A percentile compares a stretch with the other conserved stretches of the same genome.
Conservation (phyloP, 371 early-diverging fungal species). For the Chytridium lagenaria region DNA sequence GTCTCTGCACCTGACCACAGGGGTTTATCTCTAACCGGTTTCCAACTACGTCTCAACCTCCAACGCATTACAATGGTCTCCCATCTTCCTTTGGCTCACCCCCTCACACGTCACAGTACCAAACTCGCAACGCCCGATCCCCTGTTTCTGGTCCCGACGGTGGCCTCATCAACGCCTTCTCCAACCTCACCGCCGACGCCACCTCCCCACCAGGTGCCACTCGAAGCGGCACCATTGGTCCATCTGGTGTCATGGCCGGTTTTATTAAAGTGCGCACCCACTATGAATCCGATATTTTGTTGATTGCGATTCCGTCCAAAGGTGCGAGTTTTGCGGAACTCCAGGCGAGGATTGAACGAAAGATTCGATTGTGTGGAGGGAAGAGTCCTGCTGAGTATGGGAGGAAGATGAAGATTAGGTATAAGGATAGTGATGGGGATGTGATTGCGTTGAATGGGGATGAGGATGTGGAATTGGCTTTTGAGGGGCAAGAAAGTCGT, state of each 20-base stretch:
- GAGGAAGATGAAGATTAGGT: conserved; percentile 71
- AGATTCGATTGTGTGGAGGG: conserved; percentile 78
- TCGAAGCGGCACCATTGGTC: background rate
- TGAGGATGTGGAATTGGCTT: conserved; percentile 91
- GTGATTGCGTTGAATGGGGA: conserved; percentile 83
- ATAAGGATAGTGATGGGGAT: conserved; percentile 93
- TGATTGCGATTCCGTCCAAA: conserved; percentile 74
- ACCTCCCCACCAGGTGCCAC: conserved; percentile 16
- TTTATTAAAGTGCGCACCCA: conserved; percentile 83
- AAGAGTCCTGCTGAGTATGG: conserved; percentile 37
- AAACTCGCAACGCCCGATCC: no score
- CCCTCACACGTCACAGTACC: background rate
- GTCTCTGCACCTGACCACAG: background rate
- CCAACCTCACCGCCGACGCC: background rate
- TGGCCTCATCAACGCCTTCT: background rate
- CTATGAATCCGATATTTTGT: conserved; percentile 83
- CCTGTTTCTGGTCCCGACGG: no score
- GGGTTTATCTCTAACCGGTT: background rate
- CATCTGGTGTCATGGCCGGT: background rate
- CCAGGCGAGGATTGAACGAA: conserved; percentile 80
- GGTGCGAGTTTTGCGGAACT: conserved; percentile 76
- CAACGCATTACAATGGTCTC: background rate
- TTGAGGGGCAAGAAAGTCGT: conserved; percentile 62
- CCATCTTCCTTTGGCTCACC: background rate
- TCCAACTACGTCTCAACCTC: no score